These are phyloP conservation scores for Drechslerella stenobrocha DNA, from an alignment of 2,329 filamentous ascomycete species.

Conservation along the genomic window DNA sequence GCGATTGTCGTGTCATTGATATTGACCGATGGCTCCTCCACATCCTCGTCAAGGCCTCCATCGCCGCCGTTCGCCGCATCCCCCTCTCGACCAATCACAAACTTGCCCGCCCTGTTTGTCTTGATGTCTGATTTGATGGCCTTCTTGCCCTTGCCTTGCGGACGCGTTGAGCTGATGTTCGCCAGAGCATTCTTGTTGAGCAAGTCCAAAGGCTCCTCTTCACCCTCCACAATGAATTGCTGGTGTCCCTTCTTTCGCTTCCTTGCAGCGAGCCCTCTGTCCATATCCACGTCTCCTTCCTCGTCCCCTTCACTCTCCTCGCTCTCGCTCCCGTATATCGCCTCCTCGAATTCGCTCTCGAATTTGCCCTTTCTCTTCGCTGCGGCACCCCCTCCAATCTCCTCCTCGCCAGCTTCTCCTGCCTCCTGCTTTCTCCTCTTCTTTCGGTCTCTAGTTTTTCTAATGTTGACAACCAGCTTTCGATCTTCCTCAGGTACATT, in stretches of 20 bases:
- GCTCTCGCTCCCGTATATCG: constrained; percentile 74
- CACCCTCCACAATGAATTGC: constrained; percentile 88
- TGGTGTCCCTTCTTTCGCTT: constrained; percentile 64
- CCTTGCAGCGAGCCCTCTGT: constrained; percentile 57
- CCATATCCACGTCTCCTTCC: constrained; percentile 67
- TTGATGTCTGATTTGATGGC: constrained; percentile 65
- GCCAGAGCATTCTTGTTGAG: constrained; percentile 85
- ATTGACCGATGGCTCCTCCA: constrained; percentile 68
- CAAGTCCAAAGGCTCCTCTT: constrained; percentile 91
- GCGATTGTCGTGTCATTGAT: constrained; percentile 58
- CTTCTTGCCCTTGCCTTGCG: constrained; percentile 64
- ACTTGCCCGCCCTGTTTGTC: constrained; percentile 75
- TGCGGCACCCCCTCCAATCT: constrained; percentile 59
- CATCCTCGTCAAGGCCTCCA: constrained; percentile 55
- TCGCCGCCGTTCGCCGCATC: constrained; percentile 56
- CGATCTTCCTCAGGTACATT: constrained; percentile 81
- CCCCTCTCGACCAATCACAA: constrained; percentile 69
- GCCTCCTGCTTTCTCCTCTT: constrained; percentile 83
- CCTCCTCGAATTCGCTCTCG: constrained; percentile 91
- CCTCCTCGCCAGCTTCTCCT: constrained; percentile 64
- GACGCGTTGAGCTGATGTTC: constrained; percentile 90
- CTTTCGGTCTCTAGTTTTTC: constrained; percentile 86
- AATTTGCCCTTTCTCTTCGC: constrained; percentile 66
- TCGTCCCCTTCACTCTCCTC: constrained; percentile 61
- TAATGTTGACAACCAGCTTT: constrained; percentile 90